Base-by-base conservation (phyloP, 169 alveolate genomes). In the Plasmodium vivax region DNA sequence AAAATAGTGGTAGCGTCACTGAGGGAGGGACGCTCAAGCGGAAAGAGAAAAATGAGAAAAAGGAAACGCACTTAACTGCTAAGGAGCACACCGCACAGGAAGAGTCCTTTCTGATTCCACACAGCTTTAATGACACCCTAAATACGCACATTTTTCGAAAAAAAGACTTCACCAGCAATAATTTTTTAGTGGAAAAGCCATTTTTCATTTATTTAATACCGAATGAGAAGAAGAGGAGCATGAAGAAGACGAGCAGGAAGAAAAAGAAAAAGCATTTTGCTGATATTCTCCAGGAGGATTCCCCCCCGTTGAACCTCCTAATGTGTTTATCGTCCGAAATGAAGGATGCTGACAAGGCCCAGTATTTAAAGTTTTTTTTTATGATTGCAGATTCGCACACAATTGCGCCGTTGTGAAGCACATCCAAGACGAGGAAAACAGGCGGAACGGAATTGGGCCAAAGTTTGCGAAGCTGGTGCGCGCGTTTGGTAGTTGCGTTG, bases 161-260 rank as follows among this genome's bases (percentile, higher is more conserved):
- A 68, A 88, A 73, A 47, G 94, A 88, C 72, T 88, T 88, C 34
- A 47, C 14, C 51, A 88, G 90, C 23, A 88, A 88, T 36, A 88
- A 88, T n/a, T 79, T 79, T 88, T 79, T 88, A 88, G 82, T 88
- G 34, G 94, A 88, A 58, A 88, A 88, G 80, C 94, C 94, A 56
- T 88, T 88, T 68, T 81, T 88, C 72, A 88, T 88, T 88, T 88
- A 79, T 81, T 88, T 88, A 88, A 88, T 88, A 56, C 88, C 94
- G 58, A 88, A 88, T 88, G 94, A 88, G 74, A 88, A 88, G 72
- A 47, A 47, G 58, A 8, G 54, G 27, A 23, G 27, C 27, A 38
- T 4, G 9, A 38, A 38, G 45, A 5, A 38, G 45, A 38, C 4
- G 45, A 38, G 6, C 10, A 38, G 9, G 45, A 38, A 38, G n/a